A percentile compares a stretch with the other conserved stretches of the same genome.
phyloP scores from a whole-genome alignment of 164 flowering plant species.

The Aristolochia contorta region DNA sequence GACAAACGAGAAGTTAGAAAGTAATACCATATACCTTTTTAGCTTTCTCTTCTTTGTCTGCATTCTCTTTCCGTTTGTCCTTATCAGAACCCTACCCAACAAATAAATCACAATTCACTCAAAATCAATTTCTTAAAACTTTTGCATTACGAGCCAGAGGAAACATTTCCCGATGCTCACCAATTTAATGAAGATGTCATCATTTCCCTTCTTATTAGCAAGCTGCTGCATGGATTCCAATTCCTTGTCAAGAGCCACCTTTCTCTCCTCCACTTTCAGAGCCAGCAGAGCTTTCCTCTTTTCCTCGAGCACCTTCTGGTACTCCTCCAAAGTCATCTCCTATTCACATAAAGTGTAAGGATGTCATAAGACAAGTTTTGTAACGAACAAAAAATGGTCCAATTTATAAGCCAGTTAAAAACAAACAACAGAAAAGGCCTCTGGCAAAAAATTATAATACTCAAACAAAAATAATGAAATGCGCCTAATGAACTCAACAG shows the following conservation, averaged over 20 bases:
- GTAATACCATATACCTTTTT: constrained; percentile 50
- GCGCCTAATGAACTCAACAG: too few relatives aligned
- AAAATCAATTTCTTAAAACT: neutral
- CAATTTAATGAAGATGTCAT: constrained; percentile 67
- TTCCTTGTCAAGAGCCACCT: constrained; percentile 61
- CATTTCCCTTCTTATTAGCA: constrained; percentile 63
- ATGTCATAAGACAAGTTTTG: neutral
- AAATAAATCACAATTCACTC: neutral
- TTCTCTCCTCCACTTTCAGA: constrained; percentile 62
- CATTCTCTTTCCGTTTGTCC: constrained; percentile 57
- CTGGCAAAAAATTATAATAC: too few relatives aligned
- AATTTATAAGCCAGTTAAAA: neutral
- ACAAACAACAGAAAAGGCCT: neutral
- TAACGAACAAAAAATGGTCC: neutral
- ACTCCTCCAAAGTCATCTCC: constrained; percentile 95
- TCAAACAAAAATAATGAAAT: too few relatives aligned
- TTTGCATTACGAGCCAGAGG: neutral
- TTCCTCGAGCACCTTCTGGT: constrained; percentile 80
- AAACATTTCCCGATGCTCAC: constrained; percentile 17
- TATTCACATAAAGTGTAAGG: constrained; percentile 9
- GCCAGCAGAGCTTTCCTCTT: constrained; percentile 67
- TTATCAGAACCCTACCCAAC: constrained; percentile 61
- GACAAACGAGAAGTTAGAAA: too few relatives aligned
- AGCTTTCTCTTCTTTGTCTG: constrained; percentile 66
- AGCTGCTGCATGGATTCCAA: constrained; percentile 68